A percentile compares a stretch with the other conserved stretches of the same genome.
Evolutionary conservation across 129 eudicot species (phyloP).

Genomic region (Lactuca sativa): DNA sequence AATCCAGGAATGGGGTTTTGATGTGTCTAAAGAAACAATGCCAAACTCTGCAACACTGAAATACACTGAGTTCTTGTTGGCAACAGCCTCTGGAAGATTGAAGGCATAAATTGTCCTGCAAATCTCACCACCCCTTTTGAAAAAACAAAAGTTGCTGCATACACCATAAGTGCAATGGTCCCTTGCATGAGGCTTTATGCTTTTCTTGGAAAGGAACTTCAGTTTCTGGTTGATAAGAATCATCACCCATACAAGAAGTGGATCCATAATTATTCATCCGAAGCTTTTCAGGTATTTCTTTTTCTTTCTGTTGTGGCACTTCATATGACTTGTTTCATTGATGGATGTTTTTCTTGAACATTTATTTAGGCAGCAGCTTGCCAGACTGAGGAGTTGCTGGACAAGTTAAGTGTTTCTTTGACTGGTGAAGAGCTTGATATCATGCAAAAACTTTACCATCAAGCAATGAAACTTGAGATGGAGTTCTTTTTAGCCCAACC

Average conservation of each 20-base stretch:
- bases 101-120: constrained; percentile 69
- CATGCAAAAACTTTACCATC: constrained; percentile 76
- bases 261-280: constrained; percentile 63
- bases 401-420: constrained; percentile 73
- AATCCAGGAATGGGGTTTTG: constrained; percentile 82
- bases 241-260: constrained; percentile 64
- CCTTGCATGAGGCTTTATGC: constrained; percentile 96
- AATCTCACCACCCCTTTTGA: constrained; percentile 76
- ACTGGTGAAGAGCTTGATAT: constrained; percentile 75
- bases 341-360: constrained; percentile 1
- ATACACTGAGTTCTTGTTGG: constrained; percentile 75
- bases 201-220: constrained; percentile 61
- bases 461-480: constrained; percentile 79
- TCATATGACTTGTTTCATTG: not conserved
- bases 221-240: constrained; percentile 34
- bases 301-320: not conserved
- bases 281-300: constrained; percentile 46
- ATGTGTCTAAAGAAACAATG: constrained; percentile 47
- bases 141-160: constrained; percentile 79
- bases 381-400: constrained; percentile 76
- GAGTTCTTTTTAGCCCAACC: constrained; percentile 79
- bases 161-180: constrained; percentile 81
- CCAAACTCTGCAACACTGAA: constrained; percentile 61
- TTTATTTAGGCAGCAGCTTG: constrained; percentile 55
- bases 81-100: constrained; percentile 83